A percentile compares a stretch with the other conserved stretches of the same genome.
These are phyloP conservation scores for Clitocybe nebularis DNA, from an alignment of 1,284 basidiomycete genomes.

Conservation along the genomic window DNA sequence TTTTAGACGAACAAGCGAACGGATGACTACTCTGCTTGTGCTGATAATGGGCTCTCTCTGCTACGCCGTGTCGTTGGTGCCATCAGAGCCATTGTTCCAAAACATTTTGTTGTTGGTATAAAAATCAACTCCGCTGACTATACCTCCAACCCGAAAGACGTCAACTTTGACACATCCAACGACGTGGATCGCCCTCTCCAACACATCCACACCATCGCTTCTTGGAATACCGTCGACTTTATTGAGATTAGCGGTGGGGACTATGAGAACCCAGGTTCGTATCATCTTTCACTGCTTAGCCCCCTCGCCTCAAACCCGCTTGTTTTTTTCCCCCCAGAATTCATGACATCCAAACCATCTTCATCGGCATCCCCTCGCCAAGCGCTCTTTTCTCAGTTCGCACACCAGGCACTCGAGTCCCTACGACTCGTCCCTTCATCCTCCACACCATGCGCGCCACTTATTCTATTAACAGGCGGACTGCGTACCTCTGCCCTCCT, in stretches of 20 bases:
- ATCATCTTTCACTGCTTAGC: background rate
- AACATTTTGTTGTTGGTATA: conserved; percentile 73
- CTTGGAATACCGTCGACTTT: conserved; percentile 70
- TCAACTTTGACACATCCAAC: conserved; percentile 19
- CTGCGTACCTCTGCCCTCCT: conserved; percentile 63
- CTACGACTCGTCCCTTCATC: conserved; percentile 27
- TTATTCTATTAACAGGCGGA: conserved; percentile 81
- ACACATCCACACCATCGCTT: conserved; percentile 62
- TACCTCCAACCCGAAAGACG: conserved; percentile 39
- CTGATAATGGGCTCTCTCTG: conserved; percentile 52
- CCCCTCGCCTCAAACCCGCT: background rate
- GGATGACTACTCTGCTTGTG: conserved; percentile 56
- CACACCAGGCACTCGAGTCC: conserved; percentile 44
- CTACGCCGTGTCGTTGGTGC: conserved; percentile 60
- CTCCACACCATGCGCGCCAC: conserved; percentile 33
- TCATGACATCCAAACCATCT: conserved; percentile 27
- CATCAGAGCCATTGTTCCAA: conserved; percentile 57
- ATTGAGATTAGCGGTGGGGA: conserved; percentile 87
- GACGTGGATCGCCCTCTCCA: conserved; percentile 51
- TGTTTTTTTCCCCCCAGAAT: conserved; percentile 30
- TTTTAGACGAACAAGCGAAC: conserved; percentile 64
- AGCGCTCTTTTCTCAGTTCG: conserved; percentile 60
- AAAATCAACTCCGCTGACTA: conserved; percentile 92
- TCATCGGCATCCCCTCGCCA: conserved; percentile 47
- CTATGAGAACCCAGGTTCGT: conserved; percentile 74